phyloP scores from a whole-genome alignment of 1,284 basidiomycete genomes.

The Austroboletus niveus region DNA sequence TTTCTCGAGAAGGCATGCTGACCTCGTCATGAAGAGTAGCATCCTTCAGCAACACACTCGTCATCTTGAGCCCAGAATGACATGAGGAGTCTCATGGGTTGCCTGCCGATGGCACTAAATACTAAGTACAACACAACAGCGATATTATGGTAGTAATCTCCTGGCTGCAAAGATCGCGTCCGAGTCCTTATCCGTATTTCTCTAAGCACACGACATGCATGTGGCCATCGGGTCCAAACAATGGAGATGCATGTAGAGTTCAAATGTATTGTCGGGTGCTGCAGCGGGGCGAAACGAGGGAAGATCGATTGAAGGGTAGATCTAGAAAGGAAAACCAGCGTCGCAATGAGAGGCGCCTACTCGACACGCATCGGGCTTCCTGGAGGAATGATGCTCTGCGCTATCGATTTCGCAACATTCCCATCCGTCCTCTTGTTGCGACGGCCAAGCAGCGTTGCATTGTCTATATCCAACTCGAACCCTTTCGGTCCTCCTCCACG shows the following conservation, averaged over 20 bases:
- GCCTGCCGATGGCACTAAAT: background rate
- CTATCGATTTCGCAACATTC: slow-evolving; percentile 39
- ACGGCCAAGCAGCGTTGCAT: slow-evolving; percentile 80
- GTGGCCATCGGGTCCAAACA: background rate
- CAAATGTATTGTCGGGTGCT: background rate
- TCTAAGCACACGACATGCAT: slow-evolving; percentile 13
- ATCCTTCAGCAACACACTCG: no score
- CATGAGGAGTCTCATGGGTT: no score
- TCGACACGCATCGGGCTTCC: slow-evolving; percentile 42
- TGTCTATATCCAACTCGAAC: slow-evolving; percentile 84
- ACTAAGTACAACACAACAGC: slow-evolving; percentile 18
- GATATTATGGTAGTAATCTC: slow-evolving; percentile 16
- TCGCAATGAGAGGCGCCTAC: slow-evolving; percentile 1
- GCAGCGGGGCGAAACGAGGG: background rate
- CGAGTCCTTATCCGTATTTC: slow-evolving; percentile 9
- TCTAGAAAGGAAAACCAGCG: background rate
- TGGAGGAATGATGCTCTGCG: slow-evolving; percentile 32
- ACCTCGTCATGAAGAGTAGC: no score
- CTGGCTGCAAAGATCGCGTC: slow-evolving; percentile 15
- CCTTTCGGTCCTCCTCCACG: slow-evolving; percentile 32
- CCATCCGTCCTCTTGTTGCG: slow-evolving; percentile 46
- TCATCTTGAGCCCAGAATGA: no score
- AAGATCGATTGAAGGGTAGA: background rate
- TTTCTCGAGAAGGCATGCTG: no score
- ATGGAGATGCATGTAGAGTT: background rate